These are phyloP conservation scores for Exutisphaerella laricina DNA, from an alignment of 2,329 filamentous ascomycete genomes.

Conservation along the genomic window DNA sequence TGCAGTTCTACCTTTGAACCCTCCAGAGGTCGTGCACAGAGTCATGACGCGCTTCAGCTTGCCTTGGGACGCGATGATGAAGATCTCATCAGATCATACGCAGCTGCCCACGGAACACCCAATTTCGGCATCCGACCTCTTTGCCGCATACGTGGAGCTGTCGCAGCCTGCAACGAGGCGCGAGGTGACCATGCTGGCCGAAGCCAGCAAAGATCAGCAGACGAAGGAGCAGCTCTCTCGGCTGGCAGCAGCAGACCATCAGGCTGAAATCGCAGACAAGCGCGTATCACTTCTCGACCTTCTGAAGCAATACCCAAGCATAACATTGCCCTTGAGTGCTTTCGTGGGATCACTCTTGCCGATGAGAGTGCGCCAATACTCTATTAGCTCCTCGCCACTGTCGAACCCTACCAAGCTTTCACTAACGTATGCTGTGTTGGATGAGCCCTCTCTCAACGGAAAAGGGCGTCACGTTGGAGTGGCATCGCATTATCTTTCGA, in stretches of 20 bases:
- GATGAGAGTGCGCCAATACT: conserved; percentile 22
- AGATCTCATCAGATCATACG: conserved; percentile 50
- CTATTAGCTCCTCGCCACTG: conserved; percentile 23
- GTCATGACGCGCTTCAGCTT: conserved; percentile 60
- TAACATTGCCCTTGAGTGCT: conserved; percentile 54
- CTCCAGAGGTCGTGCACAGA: conserved; percentile 53
- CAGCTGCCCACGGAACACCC: conserved; percentile 58
- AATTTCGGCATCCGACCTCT: conserved; percentile 57
- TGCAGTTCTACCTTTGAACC: conserved; percentile 41
- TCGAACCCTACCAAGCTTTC: conserved; percentile 10
- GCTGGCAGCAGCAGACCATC: conserved; percentile 39
- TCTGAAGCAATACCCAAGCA: conserved; percentile 58
- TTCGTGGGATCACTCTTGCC: conserved; percentile 35
- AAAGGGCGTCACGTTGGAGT: conserved; percentile 35
- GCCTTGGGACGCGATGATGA: conserved; percentile 57
- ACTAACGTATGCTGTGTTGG: conserved; percentile 59
- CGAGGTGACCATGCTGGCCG: conserved; percentile 47
- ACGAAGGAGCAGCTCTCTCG: conserved; percentile 46
- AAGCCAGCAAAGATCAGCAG: conserved; percentile 46
- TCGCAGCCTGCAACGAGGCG: conserved; percentile 66
- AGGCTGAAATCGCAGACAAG: conserved; percentile 35
- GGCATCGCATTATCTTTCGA: conserved; percentile 36
- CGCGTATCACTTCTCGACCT: conserved; percentile 60
- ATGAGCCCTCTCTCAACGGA: conserved; percentile 12
- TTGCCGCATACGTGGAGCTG: conserved; percentile 68